A percentile compares a stretch with the other conserved stretches of the same genome.
These are phyloP conservation scores for Favolaschia claudopus DNA, from an alignment of 768 basidiomycete species.

Conservation along the genomic window DNA sequence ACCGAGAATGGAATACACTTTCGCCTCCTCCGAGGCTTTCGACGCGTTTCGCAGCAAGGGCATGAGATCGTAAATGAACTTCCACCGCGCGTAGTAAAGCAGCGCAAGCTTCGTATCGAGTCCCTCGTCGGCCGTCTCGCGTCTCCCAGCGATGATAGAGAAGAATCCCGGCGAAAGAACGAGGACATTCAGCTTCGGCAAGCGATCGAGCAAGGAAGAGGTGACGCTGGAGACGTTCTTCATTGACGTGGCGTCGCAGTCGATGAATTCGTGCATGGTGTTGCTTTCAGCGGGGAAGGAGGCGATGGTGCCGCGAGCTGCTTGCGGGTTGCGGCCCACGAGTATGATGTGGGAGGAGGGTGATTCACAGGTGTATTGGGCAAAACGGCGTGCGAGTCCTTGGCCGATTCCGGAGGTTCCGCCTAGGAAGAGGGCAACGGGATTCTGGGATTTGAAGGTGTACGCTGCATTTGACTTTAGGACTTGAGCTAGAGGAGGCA, in stretches of 20 bases:
- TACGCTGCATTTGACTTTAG: conserved; percentile 27
- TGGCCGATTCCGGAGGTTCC: conserved; percentile 41
- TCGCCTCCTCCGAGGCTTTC: conserved; percentile 45
- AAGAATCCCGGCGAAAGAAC: conserved; percentile 44
- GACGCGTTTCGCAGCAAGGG: conserved; percentile 42
- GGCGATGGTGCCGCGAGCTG: conserved; percentile 42
- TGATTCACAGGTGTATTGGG: conserved; percentile 45
- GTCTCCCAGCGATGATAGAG: conserved; percentile 35
- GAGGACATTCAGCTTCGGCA: conserved; percentile 45
- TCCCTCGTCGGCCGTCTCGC: conserved; percentile 47
- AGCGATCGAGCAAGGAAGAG: conserved; percentile 31
- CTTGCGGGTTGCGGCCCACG: conserved; percentile 44
- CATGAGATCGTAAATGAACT: conserved; percentile 44
- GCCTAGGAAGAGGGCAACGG: conserved; percentile 34
- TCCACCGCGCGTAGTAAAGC: conserved; percentile 49
- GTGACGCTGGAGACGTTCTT: conserved; percentile 39
- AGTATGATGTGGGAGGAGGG: conserved; percentile 53
- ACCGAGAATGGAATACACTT: conserved; percentile 43
- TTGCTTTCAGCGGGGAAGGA: conserved; percentile 31
- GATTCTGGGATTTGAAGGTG: conserved; percentile 9
- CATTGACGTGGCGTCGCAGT: conserved; percentile 47
- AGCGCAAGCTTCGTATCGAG: conserved; percentile 46
- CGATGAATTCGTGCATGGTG: conserved; percentile 42
- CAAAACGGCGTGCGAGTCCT: conserved; percentile 44
- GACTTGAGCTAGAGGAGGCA: conserved; percentile 28